phyloP scores from a whole-genome alignment of 192 early-diverging fungal species.

The Entrophospora sp. region DNA sequence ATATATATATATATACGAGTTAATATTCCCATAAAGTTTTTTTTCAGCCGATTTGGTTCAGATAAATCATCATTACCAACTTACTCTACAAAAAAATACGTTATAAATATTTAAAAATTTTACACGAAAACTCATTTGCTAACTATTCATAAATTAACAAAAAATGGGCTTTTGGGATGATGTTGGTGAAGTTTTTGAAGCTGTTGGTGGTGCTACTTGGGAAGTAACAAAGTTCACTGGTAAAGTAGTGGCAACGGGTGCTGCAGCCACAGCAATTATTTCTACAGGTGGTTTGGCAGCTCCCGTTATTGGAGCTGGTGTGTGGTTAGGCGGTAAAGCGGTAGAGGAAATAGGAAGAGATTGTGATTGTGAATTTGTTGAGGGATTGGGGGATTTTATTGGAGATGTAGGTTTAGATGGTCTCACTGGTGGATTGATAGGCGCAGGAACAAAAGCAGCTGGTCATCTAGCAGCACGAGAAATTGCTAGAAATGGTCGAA shows the following conservation, averaged over 20 bases:
- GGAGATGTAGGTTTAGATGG: not conserved
- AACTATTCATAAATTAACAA: too few species aligned
- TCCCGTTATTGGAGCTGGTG: not conserved
- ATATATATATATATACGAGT: too few species aligned
- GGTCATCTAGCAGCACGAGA: not conserved
- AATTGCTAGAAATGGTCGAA: not conserved
- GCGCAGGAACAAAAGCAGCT: not conserved
- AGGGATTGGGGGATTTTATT: not conserved
- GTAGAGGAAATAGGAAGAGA: not conserved
- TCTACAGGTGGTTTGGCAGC: not conserved
- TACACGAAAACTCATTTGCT: too few species aligned
- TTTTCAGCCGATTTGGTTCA: too few species aligned
- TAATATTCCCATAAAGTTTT: too few species aligned
- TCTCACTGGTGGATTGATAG: not conserved
- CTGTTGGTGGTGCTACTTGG: too few species aligned
- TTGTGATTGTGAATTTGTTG: conserved; percentile 1
- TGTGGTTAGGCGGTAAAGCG: not conserved
- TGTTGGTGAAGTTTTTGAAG: too few species aligned
- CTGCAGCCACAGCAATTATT: not conserved
- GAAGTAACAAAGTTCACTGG: not conserved
- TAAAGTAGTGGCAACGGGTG: not conserved
- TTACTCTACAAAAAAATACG: too few species aligned
- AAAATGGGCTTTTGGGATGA: too few species aligned
- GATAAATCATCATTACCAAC: too few species aligned
- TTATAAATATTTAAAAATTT: too few species aligned